Conservation (phyloP, 1,139 yeast species). For the Saccharomyces hybrid region DNA sequence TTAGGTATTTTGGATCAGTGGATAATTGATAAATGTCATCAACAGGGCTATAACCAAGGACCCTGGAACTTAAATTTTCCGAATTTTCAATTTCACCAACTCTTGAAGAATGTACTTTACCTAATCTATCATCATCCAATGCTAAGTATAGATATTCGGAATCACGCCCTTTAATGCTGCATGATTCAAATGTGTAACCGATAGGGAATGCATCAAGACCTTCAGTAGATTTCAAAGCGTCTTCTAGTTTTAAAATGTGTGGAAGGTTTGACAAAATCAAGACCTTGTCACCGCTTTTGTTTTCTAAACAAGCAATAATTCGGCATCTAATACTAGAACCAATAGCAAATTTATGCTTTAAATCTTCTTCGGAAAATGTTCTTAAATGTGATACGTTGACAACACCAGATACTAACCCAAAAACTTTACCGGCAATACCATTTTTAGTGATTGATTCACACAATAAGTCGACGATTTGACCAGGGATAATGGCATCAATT, state of each 20-base stretch:
- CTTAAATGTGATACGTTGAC: slow-evolving; percentile 61
- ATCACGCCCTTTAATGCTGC: slow-evolving; percentile 52
- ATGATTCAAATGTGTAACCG: slow-evolving; percentile 65
- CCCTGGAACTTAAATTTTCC: slow-evolving; percentile 60
- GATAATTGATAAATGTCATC: slow-evolving; percentile 66
- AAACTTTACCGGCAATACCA: slow-evolving; percentile 58
- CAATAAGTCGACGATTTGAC: slow-evolving; percentile 68
- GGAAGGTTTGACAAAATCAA: slow-evolving; percentile 59
- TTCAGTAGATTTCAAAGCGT: slow-evolving; percentile 17
- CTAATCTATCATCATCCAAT: slow-evolving; percentile 49
- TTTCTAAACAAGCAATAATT: slow-evolving; percentile 52
- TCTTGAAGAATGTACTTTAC: slow-evolving; percentile 69
- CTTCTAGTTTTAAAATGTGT: slow-evolving; percentile 37
- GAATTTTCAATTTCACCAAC: slow-evolving; percentile 42
- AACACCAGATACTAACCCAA: slow-evolving; percentile 70
- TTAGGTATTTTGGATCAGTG: slow-evolving; percentile 54
- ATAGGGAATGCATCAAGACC: slow-evolving; percentile 62
- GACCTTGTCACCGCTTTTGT: slow-evolving; percentile 47
- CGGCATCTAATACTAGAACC: slow-evolving; percentile 66
- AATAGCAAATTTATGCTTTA: slow-evolving; percentile 54
- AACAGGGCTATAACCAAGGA: slow-evolving; percentile 56
- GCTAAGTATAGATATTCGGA: slow-evolving; percentile 48
- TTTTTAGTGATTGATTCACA: slow-evolving; percentile 50
- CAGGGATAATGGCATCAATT: slow-evolving; percentile 76
- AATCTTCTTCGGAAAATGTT: slow-evolving; percentile 39